phyloP scores from a whole-genome alignment of 2,329 filamentous ascomycete species.

The Colletotrichum sp. region DNA sequence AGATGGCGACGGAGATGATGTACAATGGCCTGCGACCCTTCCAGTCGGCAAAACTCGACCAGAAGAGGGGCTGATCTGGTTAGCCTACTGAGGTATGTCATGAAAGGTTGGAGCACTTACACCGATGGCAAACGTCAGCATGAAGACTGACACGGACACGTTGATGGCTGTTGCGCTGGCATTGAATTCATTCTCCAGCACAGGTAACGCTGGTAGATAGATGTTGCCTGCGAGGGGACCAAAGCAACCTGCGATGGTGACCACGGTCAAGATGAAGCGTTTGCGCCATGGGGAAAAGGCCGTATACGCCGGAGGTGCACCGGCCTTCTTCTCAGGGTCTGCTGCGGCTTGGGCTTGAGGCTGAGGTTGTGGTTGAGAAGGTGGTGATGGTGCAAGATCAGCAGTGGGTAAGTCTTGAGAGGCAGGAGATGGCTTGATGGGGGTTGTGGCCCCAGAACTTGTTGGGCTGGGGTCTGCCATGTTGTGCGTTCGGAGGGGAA shows the following conservation, averaged over 20 bases:
- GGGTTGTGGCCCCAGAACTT: constrained; percentile 3
- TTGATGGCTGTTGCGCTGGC: constrained; percentile 40
- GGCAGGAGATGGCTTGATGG: not conserved
- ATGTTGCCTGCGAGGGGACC: constrained; percentile 48
- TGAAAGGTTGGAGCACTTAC: constrained; percentile 22
- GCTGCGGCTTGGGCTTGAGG: not conserved
- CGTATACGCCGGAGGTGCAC: constrained; percentile 33
- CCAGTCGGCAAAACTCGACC: constrained; percentile 42
- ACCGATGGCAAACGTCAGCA: constrained; percentile 45
- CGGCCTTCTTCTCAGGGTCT: constrained; percentile 22
- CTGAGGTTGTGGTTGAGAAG: not conserved
- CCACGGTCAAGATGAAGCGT: constrained; percentile 40
- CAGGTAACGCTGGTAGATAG: constrained; percentile 44
- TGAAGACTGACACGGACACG: constrained; percentile 48
- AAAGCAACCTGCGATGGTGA: constrained; percentile 45
- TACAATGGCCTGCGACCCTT: constrained; percentile 44
- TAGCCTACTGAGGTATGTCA: not conserved
- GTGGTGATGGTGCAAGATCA: not conserved
- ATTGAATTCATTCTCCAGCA: constrained; percentile 41
- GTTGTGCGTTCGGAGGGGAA: not conserved
- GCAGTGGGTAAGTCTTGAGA: not conserved
- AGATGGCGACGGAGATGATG: constrained; percentile 41
- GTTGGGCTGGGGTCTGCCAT: constrained; percentile 2
- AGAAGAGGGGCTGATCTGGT: constrained; percentile 40
- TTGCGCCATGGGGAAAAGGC: constrained; percentile 38